Evolutionary conservation across 2,329 filamentous ascomycete genomes (phyloP), one percentile per base, ranked within the genome.

Genomic region (Diaporthe velutina): DNA sequence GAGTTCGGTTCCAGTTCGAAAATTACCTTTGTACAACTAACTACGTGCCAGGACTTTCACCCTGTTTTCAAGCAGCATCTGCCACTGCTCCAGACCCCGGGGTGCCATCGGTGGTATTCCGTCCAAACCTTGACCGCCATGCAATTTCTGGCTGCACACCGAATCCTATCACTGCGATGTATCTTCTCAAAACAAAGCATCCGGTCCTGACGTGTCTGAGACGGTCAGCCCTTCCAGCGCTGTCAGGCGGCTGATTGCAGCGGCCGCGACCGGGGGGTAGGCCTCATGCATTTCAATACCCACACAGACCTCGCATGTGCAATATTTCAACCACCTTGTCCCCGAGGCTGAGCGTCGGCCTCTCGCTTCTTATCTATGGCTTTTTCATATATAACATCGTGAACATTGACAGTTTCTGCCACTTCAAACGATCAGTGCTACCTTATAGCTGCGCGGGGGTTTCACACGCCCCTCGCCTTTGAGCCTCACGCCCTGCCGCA

Each of bases 241-340:
- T 38, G 42, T 25, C 33, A 28, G 28, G 45, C 54, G 57, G 57
- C 48, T 58, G 67, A 28, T 30, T 64, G 70, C 57, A 54, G 70
- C 19, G 15, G 10, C 33, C 19, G 28, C 42, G 15, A n/a, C 9
- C 5, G 40, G 12, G 19, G 54, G 64, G 45, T 19, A 57, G 73
- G 73, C 73, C 73, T 74, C 73, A 48, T 58, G 73, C 73, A 72
- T 67, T 28, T 45, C 19, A 33, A 15, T 42, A 42, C 25, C 54
- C 38, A n/a, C 48, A 64, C 12, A 25, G 50, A 30, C 40, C 17
- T 48, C 35, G 25, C 19, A 35, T 15, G 8, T 33, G 25, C 70
- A 28, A 22, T 50, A 55, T 30, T 48, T 58, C 25, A 33, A 25
- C 13, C 15, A 52, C 38, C 22, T 28, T 35, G 28, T 25, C 40